Evolutionary conservation across 176 grass and related monocot genomes (phyloP).

Genomic region (Paspalum vaginatum): DNA sequence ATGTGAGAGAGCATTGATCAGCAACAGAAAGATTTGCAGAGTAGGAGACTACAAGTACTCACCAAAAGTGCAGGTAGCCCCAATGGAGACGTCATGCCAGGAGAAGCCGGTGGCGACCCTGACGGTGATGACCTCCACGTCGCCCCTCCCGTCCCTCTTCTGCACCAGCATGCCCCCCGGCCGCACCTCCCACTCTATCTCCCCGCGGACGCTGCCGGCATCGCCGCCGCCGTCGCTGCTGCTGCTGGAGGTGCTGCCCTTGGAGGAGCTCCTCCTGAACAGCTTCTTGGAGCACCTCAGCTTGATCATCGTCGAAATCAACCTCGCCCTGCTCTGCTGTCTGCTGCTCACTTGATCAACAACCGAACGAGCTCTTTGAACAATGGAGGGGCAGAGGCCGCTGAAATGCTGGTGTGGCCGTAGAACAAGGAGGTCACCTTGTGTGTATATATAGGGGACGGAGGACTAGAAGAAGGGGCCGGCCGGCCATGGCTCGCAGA

Average conservation of each 20-base stretch:
- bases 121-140: conserved; percentile 67
- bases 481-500: conserved; percentile 5
- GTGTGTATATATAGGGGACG: conserved; percentile 47
- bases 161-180: conserved; percentile 98
- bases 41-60: not conserved
- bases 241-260: conserved; percentile 34
- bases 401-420: conserved; percentile 18
- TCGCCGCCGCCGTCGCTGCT: conserved; percentile 23
- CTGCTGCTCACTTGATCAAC: no score
- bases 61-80: conserved; percentile 89
- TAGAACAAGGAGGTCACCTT: not conserved
- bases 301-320: conserved; percentile 63
- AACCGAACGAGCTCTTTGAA: no score
- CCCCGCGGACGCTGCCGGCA: conserved; percentile 22
- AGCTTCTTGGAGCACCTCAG: conserved; percentile 89
- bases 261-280: conserved; percentile 89
- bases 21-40: no score
- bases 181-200: conserved; percentile 94
- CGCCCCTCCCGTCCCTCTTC: conserved; percentile 72
- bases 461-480: not conserved
- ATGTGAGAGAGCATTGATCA: not conserved
- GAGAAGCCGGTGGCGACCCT: conserved; percentile 75
- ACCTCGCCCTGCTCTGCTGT: no score
- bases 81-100: conserved; percentile 85
- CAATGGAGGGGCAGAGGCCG: not conserved